Evolutionary conservation across 305 asterid genomes (phyloP).

Genomic region (Andrographis paniculata): DNA sequence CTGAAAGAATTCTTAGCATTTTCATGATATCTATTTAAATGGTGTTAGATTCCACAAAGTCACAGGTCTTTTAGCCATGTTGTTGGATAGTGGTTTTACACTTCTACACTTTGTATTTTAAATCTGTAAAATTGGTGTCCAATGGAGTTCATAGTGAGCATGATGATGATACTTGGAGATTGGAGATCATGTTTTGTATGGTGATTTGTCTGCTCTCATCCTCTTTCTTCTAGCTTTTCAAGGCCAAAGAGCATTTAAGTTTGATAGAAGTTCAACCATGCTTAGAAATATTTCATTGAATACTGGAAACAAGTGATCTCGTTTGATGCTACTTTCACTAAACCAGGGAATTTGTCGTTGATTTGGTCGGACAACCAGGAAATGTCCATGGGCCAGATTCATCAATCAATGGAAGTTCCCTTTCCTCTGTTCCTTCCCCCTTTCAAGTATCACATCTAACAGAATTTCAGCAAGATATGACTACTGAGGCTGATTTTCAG

Average conservation of each 20-base stretch:
- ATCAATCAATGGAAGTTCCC: conserved; percentile 57
- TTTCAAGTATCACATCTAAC: conserved; percentile 68
- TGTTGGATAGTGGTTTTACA: background rate
- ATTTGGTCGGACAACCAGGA: conserved; percentile 92
- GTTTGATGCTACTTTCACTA: conserved; percentile 1
- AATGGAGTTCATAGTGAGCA: background rate
- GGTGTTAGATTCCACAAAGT: background rate
- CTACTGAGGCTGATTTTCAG: conserved; percentile 29
- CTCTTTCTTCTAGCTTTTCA: background rate
- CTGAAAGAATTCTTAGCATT: background rate
- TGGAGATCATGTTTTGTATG: background rate
- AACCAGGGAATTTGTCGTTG: conserved; percentile 86
- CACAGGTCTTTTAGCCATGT: background rate
- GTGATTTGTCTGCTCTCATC: background rate
- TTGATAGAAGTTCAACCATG: background rate
- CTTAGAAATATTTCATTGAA: background rate
- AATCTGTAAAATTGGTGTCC: background rate
- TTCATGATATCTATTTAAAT: background rate
- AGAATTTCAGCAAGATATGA: conserved; percentile 45
- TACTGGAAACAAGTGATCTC: background rate
- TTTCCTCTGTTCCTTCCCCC: conserved; percentile 74
- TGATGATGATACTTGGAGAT: no score
- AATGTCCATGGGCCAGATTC: conserved; percentile 75
- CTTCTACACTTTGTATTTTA: background rate
- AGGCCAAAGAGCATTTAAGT: no score